A percentile compares a stretch with the other conserved stretches of the same genome.
phyloP scores from a whole-genome alignment of 2,329 filamentous ascomycete species.

The Aspergillus floridensis region DNA sequence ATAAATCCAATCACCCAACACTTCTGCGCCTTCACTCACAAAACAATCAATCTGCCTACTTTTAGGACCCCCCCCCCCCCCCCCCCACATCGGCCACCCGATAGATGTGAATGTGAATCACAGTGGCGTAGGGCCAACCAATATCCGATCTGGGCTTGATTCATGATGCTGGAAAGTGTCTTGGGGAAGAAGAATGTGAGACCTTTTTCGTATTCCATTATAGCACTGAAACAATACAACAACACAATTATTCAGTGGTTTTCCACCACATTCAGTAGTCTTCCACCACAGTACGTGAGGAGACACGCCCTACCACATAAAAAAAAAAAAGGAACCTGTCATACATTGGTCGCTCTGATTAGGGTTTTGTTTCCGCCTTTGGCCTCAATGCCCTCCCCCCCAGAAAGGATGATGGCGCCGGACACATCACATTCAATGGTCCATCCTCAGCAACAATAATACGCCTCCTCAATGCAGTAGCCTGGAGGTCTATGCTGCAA shows the following conservation, averaged over 20 bases:
- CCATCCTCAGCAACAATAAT: conserved; percentile 2
- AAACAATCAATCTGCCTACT: no score
- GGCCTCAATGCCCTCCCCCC: neutral
- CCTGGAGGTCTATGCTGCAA: conserved; percentile 3
- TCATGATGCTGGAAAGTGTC: neutral
- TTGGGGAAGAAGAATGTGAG: neutral
- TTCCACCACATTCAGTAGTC: no score
- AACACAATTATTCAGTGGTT: no score
- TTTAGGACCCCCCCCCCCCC: no score
- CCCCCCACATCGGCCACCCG: neutral
- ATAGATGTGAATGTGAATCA: neutral
- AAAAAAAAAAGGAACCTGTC: neutral
- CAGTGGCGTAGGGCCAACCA: neutral
- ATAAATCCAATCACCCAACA: no score
- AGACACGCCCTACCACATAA: neutral
- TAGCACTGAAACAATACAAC: neutral
- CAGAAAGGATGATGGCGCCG: neutral
- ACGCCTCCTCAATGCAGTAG: conserved; percentile 3
- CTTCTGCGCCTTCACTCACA: no score
- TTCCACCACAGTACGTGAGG: neutral
- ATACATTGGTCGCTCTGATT: neutral
- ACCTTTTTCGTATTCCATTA: neutral
- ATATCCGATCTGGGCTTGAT: neutral
- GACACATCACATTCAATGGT: neutral
- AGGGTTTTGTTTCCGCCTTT: neutral